Conservation (phyloP, 345 rosid genomes). For the Chamaenerion angustifolium region DNA sequence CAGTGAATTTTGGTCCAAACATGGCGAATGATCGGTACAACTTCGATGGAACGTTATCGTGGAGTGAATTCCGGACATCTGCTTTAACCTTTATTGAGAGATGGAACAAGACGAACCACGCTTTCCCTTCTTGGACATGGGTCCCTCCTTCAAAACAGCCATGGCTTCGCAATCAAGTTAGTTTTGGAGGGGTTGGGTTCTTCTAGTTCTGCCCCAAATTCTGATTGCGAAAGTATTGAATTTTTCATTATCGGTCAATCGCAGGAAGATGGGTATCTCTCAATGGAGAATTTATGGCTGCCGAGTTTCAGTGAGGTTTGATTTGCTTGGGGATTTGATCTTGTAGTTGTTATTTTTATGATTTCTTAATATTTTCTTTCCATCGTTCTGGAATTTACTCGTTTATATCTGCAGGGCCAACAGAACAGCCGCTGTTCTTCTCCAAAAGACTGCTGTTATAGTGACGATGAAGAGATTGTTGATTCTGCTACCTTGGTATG, state of each 20-base stretch:
- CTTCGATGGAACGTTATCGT: constrained; percentile 43
- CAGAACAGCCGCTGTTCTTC: too few species aligned
- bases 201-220: not conserved
- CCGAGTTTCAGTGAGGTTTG: constrained; percentile 27
- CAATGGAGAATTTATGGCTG: constrained; percentile 40
- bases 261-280: constrained; percentile 48
- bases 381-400: too few species aligned
- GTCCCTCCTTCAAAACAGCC: constrained; percentile 24
- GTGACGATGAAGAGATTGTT: constrained; percentile 15
- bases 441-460: too few species aligned
- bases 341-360: too few species aligned
- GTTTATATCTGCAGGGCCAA: too few species aligned
- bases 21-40: not conserved
- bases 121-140: constrained; percentile 54
- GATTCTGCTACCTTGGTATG: constrained; percentile 56
- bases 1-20: too few species aligned
- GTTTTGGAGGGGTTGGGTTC: not conserved
- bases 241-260: not conserved
- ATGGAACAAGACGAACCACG: constrained; percentile 32
- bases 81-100: constrained; percentile 31
- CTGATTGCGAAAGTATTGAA: not conserved
- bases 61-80: constrained; percentile 29
- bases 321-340: not conserved
- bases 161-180: constrained; percentile 9
- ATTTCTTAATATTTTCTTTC: too few species aligned